These are phyloP conservation scores for Hypoxylon fuscum DNA, from an alignment of 495 filamentous ascomycete genomes.

Conservation along the genomic window DNA sequence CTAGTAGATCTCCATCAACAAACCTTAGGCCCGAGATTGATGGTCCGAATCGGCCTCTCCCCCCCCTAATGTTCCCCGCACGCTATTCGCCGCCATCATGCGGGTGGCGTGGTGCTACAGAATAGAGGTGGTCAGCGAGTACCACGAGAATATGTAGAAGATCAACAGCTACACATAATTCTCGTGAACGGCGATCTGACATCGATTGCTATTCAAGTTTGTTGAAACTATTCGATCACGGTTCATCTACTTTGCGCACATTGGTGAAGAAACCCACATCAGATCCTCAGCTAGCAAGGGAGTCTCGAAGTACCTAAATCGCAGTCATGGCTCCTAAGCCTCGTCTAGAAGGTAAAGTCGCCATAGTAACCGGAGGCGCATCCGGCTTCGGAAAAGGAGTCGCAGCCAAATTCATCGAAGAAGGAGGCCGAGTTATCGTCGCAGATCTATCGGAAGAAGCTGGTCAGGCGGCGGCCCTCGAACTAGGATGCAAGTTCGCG, in stretches of 20 bases:
- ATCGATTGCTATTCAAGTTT: background rate
- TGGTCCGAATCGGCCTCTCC: conserved; percentile 22
- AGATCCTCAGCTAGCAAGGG: too few relatives aligned
- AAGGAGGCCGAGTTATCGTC: conserved; percentile 66
- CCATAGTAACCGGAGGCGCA: conserved; percentile 62
- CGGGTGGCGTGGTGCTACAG: background rate
- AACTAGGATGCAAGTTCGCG: conserved; percentile 55
- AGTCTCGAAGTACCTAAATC: background rate
- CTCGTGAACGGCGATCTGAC: background rate
- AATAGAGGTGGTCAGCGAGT: background rate
- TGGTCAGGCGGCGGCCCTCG: conserved; percentile 51
- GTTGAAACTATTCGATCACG: background rate
- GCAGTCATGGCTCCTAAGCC: conserved; percentile 33
- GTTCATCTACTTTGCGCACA: background rate
- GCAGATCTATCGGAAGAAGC: conserved; percentile 67
- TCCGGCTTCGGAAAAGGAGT: conserved; percentile 70
- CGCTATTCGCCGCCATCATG: conserved; percentile 25
- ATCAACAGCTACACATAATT: conserved; percentile 1
- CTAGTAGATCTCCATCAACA: conserved; percentile 7
- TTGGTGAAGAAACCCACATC: too few relatives aligned
- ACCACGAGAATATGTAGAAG: background rate
- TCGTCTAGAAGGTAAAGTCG: conserved; percentile 60
- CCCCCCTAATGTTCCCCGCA: conserved; percentile 27
- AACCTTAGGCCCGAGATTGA: conserved; percentile 16
- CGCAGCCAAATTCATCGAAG: conserved; percentile 62